Conservation (phyloP, 2,329 filamentous ascomycete genomes). For the Lasiodiplodia sp. region DNA sequence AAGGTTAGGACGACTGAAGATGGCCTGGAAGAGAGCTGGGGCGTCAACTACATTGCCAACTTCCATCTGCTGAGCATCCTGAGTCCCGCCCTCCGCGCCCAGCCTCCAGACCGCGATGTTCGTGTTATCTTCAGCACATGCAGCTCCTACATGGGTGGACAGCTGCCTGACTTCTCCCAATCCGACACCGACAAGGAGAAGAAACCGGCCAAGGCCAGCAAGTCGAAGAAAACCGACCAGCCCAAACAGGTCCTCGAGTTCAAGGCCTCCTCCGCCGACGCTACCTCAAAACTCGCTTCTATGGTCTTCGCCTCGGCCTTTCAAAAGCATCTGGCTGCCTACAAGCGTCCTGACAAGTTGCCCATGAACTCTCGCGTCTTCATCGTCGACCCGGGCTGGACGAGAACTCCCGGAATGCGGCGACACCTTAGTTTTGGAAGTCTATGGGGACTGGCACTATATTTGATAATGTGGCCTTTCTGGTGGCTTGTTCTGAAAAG, state of each 20-base stretch:
- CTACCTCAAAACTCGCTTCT: constrained; percentile 70
- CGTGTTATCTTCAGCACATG: constrained; percentile 87
- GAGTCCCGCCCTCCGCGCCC: constrained; percentile 85
- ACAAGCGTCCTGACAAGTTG: constrained; percentile 81
- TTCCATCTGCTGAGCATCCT: constrained; percentile 94
- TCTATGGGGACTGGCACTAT: constrained; percentile 78
- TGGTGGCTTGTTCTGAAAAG: constrained; percentile 92
- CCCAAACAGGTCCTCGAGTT: constrained; percentile 44
- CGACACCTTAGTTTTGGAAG: constrained; percentile 87
- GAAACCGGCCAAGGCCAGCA: constrained; percentile 51
- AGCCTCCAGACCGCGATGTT: constrained; percentile 93
- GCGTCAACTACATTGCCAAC: constrained; percentile 93
- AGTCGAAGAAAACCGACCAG: constrained; percentile 27
- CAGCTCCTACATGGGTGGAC: constrained; percentile 83
- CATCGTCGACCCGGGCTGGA: constrained; percentile 84
- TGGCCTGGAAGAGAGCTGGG: constrained; percentile 89
- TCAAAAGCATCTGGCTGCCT: constrained; percentile 88
- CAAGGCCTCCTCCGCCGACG: constrained; percentile 55
- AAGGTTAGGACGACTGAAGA: constrained; percentile 71
- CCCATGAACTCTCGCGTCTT: constrained; percentile 85
- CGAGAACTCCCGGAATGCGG: constrained; percentile 84
- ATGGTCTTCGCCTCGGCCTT: constrained; percentile 90
- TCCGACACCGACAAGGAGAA: constrained; percentile 58
- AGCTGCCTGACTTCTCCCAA: constrained; percentile 64
- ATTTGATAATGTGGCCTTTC: constrained; percentile 78